A percentile compares a stretch with the other conserved stretches of the same genome.
These are phyloP conservation scores for Obelidium mucronatum DNA, from an alignment of 192 early-diverging fungal genomes.

Conservation along the genomic window DNA sequence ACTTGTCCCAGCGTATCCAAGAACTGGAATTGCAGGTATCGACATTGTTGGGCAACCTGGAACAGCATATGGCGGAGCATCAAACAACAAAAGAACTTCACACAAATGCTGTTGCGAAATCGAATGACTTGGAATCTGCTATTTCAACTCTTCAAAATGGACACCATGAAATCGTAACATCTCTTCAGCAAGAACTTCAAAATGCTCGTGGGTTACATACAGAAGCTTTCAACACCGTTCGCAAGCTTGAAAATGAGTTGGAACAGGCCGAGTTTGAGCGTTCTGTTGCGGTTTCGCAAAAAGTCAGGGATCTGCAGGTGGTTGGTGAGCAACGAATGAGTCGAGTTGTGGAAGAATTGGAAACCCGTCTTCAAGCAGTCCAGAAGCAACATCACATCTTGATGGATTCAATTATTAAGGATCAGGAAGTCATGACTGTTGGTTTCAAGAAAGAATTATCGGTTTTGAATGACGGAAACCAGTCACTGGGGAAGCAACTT, in stretches of 20 bases:
- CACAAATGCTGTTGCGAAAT: background rate
- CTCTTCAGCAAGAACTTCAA: background rate
- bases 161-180: background rate
- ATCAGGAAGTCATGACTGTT: background rate
- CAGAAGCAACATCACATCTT: constrained; percentile 1
- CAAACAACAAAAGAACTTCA: background rate
- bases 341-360: background rate
- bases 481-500: background rate
- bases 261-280: background rate
- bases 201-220: background rate
- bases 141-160: background rate
- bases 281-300: background rate
- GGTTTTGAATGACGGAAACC: background rate
- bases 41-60: no score
- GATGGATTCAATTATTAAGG: background rate
- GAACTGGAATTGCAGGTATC: no score
- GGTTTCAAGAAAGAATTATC: background rate
- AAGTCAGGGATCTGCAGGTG: background rate
- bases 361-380: background rate
- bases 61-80: no score
- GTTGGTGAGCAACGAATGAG: background rate
- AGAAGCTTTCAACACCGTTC: background rate
- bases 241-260: background rate
- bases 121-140: background rate
- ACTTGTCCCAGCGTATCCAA: no score